Evolutionary conservation across 2,329 filamentous ascomycete genomes (phyloP), one percentile per base, ranked within the genome.

Genomic region (Lecanoromycetidae sp.): DNA sequence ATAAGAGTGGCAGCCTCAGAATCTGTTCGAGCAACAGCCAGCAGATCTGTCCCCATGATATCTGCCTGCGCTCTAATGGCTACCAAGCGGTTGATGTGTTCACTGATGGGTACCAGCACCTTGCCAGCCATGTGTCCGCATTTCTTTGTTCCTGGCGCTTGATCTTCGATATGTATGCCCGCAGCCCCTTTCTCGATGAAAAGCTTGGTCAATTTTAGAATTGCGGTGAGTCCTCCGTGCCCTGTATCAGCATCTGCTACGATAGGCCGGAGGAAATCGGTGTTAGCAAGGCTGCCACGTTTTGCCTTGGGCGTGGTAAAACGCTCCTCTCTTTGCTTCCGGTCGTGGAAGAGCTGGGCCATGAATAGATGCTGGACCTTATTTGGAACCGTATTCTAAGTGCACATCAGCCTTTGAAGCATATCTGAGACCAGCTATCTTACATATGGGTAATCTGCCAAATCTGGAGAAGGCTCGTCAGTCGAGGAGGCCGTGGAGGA

Each of bases 341-440:
- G 85, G 75, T 98, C 91, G 71, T 98, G 91, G 82, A 98, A 98
- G 48, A 96, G 80, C 70, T 98, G 91, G 12, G 91, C 90, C 79
- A 93, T 88, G 79, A 94, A 98, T 44, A 98, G 79, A 63, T 98
- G 91, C 62, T 85, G 79, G 56, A 98, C 91, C 70, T 98, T 98
- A 75, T 96, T 94, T 44, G 91, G 91, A 19, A 98, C 91, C 35
- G 91, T 98, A 56, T 91, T 94, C 86, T 91, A 52, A 12, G 9
- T 9, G 2, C 34, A 61, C 13, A 58, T 55, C 51, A 49, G 22
- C 4, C 15, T 12, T 19, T 4, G 6, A 10, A 29, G 10, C 12
- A 42, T 44, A 41, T 35, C 29, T 2, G 8, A n/a, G 12, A 8
- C 19, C 9, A 25, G n/a, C 10, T n/a, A 20, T 33, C 32, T 12